Percentiles rank a stretch among this genome's conserved stretches.
Conservation (phyloP, 192 early-diverging fungal species). For the Rhizophlyctis rosea region DNA sequence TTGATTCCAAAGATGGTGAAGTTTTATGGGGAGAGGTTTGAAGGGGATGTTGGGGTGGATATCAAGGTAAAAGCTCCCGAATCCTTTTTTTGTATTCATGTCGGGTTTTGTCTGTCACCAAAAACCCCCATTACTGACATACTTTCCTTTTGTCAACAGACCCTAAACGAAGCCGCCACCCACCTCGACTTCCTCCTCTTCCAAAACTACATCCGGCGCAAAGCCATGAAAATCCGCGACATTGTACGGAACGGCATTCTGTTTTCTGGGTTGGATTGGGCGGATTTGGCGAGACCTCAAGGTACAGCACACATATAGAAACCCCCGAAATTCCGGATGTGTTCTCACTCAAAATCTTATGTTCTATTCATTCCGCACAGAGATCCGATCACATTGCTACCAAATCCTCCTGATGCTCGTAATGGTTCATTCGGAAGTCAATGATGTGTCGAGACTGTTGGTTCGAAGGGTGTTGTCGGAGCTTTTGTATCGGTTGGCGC, state of each 20-base stretch:
- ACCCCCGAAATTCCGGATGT: no score
- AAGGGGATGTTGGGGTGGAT: slow-evolving; percentile 54
- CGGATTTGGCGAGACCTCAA: slow-evolving; percentile 64
- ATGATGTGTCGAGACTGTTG: slow-evolving; percentile 74
- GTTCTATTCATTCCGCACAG: slow-evolving; percentile 34
- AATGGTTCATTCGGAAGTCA: slow-evolving; percentile 86
- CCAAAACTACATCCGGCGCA: slow-evolving; percentile 80
- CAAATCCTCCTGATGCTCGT: slow-evolving; percentile 85
- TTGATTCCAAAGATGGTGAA: slow-evolving; percentile 74
- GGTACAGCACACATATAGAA: slow-evolving; percentile 42
- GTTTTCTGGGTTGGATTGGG: slow-evolving; percentile 86
- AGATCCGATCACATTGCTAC: slow-evolving; percentile 84
- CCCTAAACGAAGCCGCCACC: slow-evolving; percentile 66
- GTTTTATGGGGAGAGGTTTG: slow-evolving; percentile 70
- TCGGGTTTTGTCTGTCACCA: background rate
- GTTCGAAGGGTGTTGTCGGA: slow-evolving; percentile 73
- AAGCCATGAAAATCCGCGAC: slow-evolving; percentile 58
- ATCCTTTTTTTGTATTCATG: background rate
- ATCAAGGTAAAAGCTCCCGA: slow-evolving; percentile 43
- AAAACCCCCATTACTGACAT: background rate
- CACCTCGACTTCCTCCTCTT: slow-evolving; percentile 83
- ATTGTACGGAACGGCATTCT: slow-evolving; percentile 81
- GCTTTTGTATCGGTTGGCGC: slow-evolving; percentile 68
- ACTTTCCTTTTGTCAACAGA: slow-evolving; percentile 33
- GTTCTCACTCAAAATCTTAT: background rate